Evolutionary conservation across 2,329 filamentous ascomycete genomes (phyloP).

Genomic region (Diaporthe sp.): DNA sequence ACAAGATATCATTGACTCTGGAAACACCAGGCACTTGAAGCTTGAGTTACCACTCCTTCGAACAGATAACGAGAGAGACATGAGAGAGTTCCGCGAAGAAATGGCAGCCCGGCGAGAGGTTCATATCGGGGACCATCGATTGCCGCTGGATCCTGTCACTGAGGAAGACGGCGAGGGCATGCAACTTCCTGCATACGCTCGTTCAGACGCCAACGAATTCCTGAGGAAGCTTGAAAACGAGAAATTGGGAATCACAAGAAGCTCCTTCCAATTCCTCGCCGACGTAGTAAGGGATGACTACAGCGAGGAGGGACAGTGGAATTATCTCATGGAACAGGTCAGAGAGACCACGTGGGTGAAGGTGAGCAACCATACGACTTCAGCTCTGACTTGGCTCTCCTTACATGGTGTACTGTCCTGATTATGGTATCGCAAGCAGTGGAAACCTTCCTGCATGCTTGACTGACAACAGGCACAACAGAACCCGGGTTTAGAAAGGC

Average conservation of each 20-base stretch:
- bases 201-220: constrained; percentile 13
- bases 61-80: constrained; percentile 40
- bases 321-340: constrained; percentile 27
- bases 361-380: constrained; percentile 34
- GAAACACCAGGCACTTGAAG: constrained; percentile 32
- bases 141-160: constrained; percentile 41
- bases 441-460: neutral
- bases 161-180: constrained; percentile 40
- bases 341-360: constrained; percentile 35
- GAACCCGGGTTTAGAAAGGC: constrained; percentile 32
- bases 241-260: constrained; percentile 38
- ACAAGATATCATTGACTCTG: neutral
- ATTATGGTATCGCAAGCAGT: neutral
- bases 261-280: constrained; percentile 36
- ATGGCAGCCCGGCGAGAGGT: constrained; percentile 33
- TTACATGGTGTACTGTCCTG: neutral
- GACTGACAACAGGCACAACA: neutral
- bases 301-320: constrained; percentile 35
- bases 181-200: constrained; percentile 36
- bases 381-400: rapidly evolving
- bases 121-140: constrained; percentile 36
- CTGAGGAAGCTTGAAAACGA: constrained; percentile 37
- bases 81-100: constrained; percentile 34
- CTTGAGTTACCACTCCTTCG: constrained; percentile 40
- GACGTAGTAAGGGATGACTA: constrained; percentile 36